Evolutionary conservation across 2,329 filamentous ascomycete genomes (phyloP), one percentile per base, ranked within the genome.

Genomic region (Cyphellophora europaea): DNA sequence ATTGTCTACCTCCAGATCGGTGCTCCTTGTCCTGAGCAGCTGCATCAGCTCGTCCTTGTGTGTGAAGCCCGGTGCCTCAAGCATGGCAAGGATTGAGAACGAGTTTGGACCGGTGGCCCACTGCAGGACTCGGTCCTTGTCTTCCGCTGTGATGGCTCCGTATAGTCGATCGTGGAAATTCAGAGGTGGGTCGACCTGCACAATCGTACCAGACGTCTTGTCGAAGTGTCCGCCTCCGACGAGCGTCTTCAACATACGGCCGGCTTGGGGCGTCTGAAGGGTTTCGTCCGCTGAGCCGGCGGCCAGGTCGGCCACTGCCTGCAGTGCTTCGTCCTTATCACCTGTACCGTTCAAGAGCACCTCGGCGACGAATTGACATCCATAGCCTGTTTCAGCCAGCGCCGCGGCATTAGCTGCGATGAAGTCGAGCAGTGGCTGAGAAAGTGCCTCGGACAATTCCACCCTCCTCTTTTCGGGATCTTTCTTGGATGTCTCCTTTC

Each of bases 171-270:
- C 72, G 41, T 84, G 77, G 56, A 98, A 98, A 32, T 79, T 72
- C 37, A 96, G 68, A 5, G 83, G 72, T 11, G 87, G 86, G 32
- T 87, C 77, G 2, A 82, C 71, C 50, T 82, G 72, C 29, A 91
- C 61, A 13, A 50, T 41, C 37, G 70, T 76, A 59, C 86, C 86
- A 2, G 75, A 70, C 28, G 70, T 70, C 41, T 76, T 75, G 59
- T 96, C 86, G 54, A 83, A 98, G 38, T 77, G 79, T 16, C 93
- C 91, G 27, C 91, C 91, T 36, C 86, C 80, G 15, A 95, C 87
- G 5, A 98, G 72, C 0, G 82, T 82, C 65, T 94, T 95, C 51
- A 96, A 72, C 79, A 95, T 82, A 40, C 86, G 80, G 11, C 84
- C 86, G 27, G 77, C 82, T 16, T 66, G 68, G 6, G 80, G 75